These are phyloP conservation scores for Actinomortierella ambigua DNA, from an alignment of 371 early-diverging fungal genomes.

Conservation along the genomic window DNA sequence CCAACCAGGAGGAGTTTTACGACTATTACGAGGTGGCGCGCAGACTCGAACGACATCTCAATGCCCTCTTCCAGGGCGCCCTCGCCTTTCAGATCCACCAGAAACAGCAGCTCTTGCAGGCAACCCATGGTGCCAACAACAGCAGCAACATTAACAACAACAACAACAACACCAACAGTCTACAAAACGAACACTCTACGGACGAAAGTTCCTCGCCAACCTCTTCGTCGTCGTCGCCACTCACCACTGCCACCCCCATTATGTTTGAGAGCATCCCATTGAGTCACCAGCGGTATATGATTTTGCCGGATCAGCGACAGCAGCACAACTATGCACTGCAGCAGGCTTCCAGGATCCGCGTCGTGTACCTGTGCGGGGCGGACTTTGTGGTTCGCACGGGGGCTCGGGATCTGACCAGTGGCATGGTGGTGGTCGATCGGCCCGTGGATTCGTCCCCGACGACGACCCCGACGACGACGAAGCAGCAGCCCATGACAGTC, in stretches of 20 bases:
- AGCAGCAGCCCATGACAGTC: conserved; percentile 11
- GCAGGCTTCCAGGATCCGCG: conserved; percentile 29
- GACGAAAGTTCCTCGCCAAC: too few species aligned
- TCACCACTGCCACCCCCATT: neutral
- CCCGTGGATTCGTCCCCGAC: conserved; percentile 31
- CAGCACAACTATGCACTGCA: too few species aligned
- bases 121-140: neutral
- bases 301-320: too few species aligned
- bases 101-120: neutral
- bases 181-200: neutral
- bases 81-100: too few species aligned
- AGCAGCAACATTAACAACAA: neutral
- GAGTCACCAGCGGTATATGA: too few species aligned
- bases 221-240: neutral
- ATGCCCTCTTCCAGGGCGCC: conserved; percentile 21
- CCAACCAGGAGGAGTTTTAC: conserved; percentile 23
- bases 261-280: too few species aligned
- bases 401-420: conserved; percentile 29
- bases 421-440: conserved; percentile 40
- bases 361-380: conserved; percentile 45
- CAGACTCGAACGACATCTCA: conserved; percentile 24
- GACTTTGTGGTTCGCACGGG: conserved; percentile 45
- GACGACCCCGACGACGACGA: conserved; percentile 18
- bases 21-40: conserved; percentile 35
- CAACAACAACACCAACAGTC: neutral